Base-by-base conservation (phyloP, 2,329 filamentous ascomycete species). In the Mollisiaceae sp. region DNA sequence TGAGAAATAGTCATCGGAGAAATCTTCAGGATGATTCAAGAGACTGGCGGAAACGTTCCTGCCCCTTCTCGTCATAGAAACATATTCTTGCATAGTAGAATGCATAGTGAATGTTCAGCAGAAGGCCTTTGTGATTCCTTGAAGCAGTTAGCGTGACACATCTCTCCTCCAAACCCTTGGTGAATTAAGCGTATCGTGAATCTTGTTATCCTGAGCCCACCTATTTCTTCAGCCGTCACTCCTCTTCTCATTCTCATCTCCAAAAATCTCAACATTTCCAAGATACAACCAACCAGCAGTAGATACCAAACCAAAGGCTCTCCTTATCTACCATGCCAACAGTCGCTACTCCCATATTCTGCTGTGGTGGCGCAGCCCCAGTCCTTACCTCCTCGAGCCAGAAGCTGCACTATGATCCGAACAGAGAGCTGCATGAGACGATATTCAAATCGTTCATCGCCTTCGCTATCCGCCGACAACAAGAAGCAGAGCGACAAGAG, bases 381-480 rank as follows among this genome's bases (percentile, higher is more conserved):
- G 56, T 64, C 18, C 5, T 58, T 24, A 24, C 35, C 36, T 22
- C 41, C 20, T 41, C 47, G 6, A 27, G 62, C 14, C 47, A 58
- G 18, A 72, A 68, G 59, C 64, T 63, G 1, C 61, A 70, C 55
- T 65, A 72, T 43, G 67, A 73, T 43, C 69, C 66, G 4, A 70
- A 73, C 36, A 65, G 71, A 18, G 65, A 65, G 52, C 52, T 70
- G 15, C 70, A 73, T 52, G 65, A 70, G 35, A 65, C 64, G 14
- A 67, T 71, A 35, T 68, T 70, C 59, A 59, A 59, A 2, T 70
- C 68, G 36, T 72, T 73, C 57, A 39, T 72, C 20, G 43, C 24
- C 1, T 73, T 66, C 56, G 67, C 69, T 4, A 47, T 62, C 8
- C 65, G 67, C 22, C 50, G 61, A 36, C 67, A 70, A 60, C 35